Conservation (phyloP, 2,329 filamentous ascomycete genomes). For the Thielaviopsis euricoi region DNA sequence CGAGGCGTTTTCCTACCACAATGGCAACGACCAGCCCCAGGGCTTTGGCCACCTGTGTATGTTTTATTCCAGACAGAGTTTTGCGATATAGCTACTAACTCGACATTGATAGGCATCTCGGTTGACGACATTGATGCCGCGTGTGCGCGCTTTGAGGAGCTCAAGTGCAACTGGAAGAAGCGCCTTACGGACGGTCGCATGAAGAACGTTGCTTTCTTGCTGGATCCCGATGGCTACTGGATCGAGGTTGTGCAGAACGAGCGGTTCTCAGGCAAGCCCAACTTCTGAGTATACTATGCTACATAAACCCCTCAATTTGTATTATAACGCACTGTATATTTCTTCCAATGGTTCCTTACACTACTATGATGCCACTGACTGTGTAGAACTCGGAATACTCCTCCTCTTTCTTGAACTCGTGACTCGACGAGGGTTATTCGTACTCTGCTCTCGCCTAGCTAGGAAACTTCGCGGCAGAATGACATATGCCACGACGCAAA, state of each 20-base stretch:
- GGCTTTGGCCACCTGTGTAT: constrained; percentile 87
- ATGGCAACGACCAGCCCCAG: constrained; percentile 81
- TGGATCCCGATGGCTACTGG: constrained; percentile 83
- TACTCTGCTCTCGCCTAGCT: background rate
- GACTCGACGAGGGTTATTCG: background rate
- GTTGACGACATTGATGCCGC: constrained; percentile 84
- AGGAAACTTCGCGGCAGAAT: constrained; percentile 1
- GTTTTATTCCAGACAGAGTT: constrained; percentile 17
- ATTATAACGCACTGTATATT: background rate
- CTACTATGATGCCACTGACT: background rate
- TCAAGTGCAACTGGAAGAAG: constrained; percentile 87
- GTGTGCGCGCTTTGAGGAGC: constrained; percentile 68
- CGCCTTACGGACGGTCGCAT: constrained; percentile 78
- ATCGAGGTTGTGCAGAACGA: constrained; percentile 69
- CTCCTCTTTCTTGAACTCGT: background rate
- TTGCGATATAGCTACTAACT: constrained; percentile 14
- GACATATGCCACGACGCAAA: constrained; percentile 5
- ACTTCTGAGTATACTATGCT: constrained; percentile 25
- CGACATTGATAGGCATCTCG: constrained; percentile 38
- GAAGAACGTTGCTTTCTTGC: constrained; percentile 84
- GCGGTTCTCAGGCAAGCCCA: constrained; percentile 36
- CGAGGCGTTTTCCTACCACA: constrained; percentile 68
- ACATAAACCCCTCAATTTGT: background rate
- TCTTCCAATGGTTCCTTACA: background rate
- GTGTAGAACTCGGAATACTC: background rate